These are phyloP conservation scores for Crotalaria pallida DNA, from an alignment of 306 rosid species.

Conservation along the genomic window DNA sequence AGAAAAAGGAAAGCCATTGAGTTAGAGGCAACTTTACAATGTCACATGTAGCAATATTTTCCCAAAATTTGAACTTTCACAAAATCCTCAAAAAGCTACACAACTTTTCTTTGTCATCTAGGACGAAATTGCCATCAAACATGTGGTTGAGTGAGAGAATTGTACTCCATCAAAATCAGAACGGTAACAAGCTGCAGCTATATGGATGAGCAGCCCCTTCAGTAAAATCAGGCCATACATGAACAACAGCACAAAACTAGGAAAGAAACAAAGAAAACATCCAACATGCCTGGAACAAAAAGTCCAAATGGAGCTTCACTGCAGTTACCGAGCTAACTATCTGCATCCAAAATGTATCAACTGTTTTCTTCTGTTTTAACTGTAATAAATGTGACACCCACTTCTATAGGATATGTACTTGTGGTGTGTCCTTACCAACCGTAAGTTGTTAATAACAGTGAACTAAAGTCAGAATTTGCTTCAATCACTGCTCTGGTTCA, in stretches of 20 bases:
- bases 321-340: slow-evolving; percentile 5
- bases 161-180: background rate
- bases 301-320: slow-evolving; percentile 9
- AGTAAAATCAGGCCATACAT: background rate
- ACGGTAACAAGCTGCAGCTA: background rate
- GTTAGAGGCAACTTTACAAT: background rate
- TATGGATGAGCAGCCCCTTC: background rate
- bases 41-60: background rate
- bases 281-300: slow-evolving; percentile 4
- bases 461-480: slow-evolving; percentile 9
- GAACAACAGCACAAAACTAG: background rate
- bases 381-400: background rate
- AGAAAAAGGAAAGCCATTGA: background rate
- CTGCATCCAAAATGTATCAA: slow-evolving; percentile 21
- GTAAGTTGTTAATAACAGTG: background rate
- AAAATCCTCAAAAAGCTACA: background rate
- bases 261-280: background rate
- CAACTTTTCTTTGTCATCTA: background rate
- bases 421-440: slow-evolving; percentile 1
- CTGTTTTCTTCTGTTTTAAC: background rate
- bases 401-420: slow-evolving; percentile 7
- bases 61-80: background rate
- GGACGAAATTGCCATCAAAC: background rate
- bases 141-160: background rate
- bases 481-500: slow-evolving; percentile 17